Base-by-base conservation (phyloP, 2,329 filamentous ascomycete genomes). In the Coniochaeta ligniaria region DNA sequence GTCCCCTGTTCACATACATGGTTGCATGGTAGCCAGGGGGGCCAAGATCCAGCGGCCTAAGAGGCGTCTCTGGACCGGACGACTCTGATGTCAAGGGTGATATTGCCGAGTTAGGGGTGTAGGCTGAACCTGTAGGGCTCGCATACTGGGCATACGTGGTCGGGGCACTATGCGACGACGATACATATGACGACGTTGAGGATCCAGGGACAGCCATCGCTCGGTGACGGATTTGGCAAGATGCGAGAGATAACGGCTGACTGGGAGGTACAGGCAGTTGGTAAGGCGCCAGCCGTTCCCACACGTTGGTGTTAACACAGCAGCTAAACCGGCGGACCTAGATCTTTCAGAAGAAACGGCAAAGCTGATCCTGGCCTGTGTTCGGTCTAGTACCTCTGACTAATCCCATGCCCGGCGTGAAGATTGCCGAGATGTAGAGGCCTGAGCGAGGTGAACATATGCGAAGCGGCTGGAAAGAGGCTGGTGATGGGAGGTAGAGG, bases 11-110 rank as follows among this genome's bases (percentile, higher is more conserved):
- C 54, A 35, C 54, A 8, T 76, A 82, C 80, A 82, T 81, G 67
- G 79, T 82, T 68, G 80, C 80, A 73, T 80, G 77, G 64, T 79
- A 83, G 58, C 80, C 80, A 36, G 80, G 80, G 59, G 80, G 80
- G 4, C 80, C 80, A 54, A 83, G 73, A 65, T 83, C 80, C 47
- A 82, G 74, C 38, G 79, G 76, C 59, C 72, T 71, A 60, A 80
- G 71, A 63, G 76, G 70, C 61, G 73, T 72, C 65, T 75, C 71
- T 63, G 72, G 72, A 59, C 70, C 74, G 60, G 78, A 80, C 20
- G 73, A 72, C 60, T 74, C 71, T 52, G 72, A 70, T 38, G 74
- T 73, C 58, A 72, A 60, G 61, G 76, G 76, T 60, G 79, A 80
- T 61, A 77, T 72, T 60, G 75, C 76, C n/a, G 78, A 79, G 60